phyloP scores from a whole-genome alignment of 352 stramenopile species.

The Globisporangium carolinianum region DNA sequence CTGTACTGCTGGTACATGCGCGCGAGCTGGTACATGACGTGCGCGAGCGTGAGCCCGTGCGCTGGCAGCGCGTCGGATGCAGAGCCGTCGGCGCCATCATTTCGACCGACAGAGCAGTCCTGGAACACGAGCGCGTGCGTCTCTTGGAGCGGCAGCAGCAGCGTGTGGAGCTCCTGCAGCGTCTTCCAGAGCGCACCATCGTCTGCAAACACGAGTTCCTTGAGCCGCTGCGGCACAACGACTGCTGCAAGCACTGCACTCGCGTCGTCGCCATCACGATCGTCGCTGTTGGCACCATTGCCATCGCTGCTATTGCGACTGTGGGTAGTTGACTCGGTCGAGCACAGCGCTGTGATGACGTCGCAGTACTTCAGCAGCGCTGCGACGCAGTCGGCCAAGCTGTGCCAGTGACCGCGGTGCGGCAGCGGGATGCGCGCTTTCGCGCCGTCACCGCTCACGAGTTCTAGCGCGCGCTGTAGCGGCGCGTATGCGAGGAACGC shows the following conservation, averaged over 20 bases:
- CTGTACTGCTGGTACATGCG: slow-evolving; percentile 70
- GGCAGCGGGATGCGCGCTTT: slow-evolving; percentile 41
- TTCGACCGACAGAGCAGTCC: slow-evolving; percentile 14
- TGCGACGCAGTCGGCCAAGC: slow-evolving; percentile 53
- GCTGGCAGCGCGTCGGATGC: slow-evolving; percentile 7
- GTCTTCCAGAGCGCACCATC: slow-evolving; percentile 40
- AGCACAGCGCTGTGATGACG: slow-evolving; percentile 46
- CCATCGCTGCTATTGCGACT: too few relatives aligned
- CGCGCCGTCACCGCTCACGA: slow-evolving; percentile 36
- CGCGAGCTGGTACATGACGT: slow-evolving; percentile 74
- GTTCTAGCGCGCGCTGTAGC: slow-evolving; percentile 29
- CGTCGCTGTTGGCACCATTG: too few relatives aligned
- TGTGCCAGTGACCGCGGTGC: slow-evolving; percentile 53
- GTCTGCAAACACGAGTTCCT: slow-evolving; percentile 45
- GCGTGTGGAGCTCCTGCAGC: slow-evolving; percentile 26
- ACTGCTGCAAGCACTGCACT: not conserved
- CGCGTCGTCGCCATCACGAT: too few relatives aligned
- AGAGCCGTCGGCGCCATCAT: slow-evolving; percentile 1
- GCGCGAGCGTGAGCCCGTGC: slow-evolving; percentile 51
- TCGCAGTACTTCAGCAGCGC: slow-evolving; percentile 42
- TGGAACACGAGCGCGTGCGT: slow-evolving; percentile 47
- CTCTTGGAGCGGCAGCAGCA: slow-evolving; percentile 57
- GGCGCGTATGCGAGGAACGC: slow-evolving; percentile 51
- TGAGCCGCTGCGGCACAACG: slow-evolving; percentile 32
- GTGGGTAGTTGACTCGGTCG: slow-evolving; percentile 10